A percentile compares a stretch with the other conserved stretches of the same genome.
phyloP scores from a whole-genome alignment of 2,329 filamentous ascomycete genomes.

The Aspergillus intermedius region DNA sequence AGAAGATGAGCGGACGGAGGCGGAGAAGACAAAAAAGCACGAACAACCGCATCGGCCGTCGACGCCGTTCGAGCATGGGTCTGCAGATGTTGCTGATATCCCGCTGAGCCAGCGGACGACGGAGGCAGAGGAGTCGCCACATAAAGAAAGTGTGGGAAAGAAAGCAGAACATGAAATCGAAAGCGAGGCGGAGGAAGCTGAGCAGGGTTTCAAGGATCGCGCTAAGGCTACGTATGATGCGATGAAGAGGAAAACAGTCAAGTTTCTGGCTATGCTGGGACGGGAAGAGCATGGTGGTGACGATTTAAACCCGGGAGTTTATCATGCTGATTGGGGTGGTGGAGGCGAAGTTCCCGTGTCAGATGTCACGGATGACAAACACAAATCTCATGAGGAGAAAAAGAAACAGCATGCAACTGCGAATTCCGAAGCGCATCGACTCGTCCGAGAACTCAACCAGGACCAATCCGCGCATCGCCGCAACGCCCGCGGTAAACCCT shows the following conservation, averaged over 20 bases:
- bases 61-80: neutral
- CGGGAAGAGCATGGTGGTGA: conserved; percentile 19
- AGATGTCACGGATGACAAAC: conserved; percentile 24
- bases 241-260: neutral
- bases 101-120: neutral
- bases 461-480: conserved; percentile 17
- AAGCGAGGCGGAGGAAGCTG: neutral
- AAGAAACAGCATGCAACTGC: conserved; percentile 16
- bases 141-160: neutral
- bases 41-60: neutral
- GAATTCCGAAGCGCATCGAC: conserved; percentile 25
- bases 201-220: neutral
- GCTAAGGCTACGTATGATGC: neutral
- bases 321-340: conserved; percentile 21
- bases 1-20: neutral
- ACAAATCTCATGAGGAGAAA: conserved; percentile 24
- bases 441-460: conserved; percentile 27
- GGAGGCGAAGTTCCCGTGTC: conserved; percentile 19
- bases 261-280: conserved; percentile 12
- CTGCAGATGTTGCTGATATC: neutral
- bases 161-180: neutral
- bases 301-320: conserved; percentile 17
- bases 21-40: neutral
- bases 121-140: neutral
- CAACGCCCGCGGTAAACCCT: conserved; percentile 4